phyloP scores from a whole-genome alignment of 2,329 filamentous ascomycete genomes.

The Ampelomyces quisqualis region DNA sequence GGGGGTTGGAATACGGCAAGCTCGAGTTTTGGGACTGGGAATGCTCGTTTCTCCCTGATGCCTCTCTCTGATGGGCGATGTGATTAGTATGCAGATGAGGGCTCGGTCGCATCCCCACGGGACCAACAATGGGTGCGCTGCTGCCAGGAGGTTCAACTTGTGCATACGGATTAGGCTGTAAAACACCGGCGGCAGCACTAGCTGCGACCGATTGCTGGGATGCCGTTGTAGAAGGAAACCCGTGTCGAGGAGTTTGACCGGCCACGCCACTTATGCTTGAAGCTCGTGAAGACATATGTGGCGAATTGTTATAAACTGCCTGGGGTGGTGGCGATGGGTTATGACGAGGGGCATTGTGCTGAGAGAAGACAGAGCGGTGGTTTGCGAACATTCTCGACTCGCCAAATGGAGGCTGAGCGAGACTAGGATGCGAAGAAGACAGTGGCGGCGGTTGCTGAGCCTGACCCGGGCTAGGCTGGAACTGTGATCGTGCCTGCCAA shows the following conservation, averaged over 20 bases:
- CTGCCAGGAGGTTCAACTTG: slow-evolving; percentile 40
- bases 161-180: slow-evolving; percentile 43
- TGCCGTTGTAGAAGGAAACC: slow-evolving; percentile 22
- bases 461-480: slow-evolving; percentile 30
- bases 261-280: slow-evolving; percentile 37
- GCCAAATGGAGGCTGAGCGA: slow-evolving; percentile 28
- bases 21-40: slow-evolving; percentile 33
- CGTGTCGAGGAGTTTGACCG: slow-evolving; percentile 26
- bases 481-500: slow-evolving; percentile 35
- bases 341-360: slow-evolving; percentile 36
- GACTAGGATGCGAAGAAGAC: slow-evolving; percentile 31
- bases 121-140: slow-evolving; percentile 28
- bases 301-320: slow-evolving; percentile 33
- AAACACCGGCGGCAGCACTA: slow-evolving; percentile 28
- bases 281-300: slow-evolving; percentile 38
- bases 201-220: slow-evolving; percentile 22
- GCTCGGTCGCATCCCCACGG: slow-evolving; percentile 42
- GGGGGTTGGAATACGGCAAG: slow-evolving; percentile 37
- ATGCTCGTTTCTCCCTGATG: slow-evolving; percentile 36
- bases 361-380: slow-evolving; percentile 37
- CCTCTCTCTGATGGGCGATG: slow-evolving; percentile 30
- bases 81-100: slow-evolving; percentile 38
- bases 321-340: slow-evolving; percentile 40
- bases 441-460: slow-evolving; percentile 24
- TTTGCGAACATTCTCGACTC: slow-evolving; percentile 24